Base-by-base conservation (phyloP, 352 stramenopile species). In the Phytophthora pisi region DNA sequence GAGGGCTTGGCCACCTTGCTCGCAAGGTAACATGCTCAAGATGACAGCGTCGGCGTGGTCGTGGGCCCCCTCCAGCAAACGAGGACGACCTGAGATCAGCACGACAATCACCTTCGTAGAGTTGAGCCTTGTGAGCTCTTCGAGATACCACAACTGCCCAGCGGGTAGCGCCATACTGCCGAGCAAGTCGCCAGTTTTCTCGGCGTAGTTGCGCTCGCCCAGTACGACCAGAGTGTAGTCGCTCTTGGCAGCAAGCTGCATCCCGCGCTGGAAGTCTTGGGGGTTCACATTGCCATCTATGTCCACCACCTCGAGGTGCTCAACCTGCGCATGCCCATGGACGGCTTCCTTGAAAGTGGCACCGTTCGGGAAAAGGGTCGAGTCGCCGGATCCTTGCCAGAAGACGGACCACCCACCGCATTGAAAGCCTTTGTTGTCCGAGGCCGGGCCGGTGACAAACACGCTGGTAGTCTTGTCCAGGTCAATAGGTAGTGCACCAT, bases 171-270 rank as follows among this genome's bases (percentile, higher is more conserved):
- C 70, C 28, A 90, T 70, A 64, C 56, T 75, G 13, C 78, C 70
- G 0, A 77, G 65, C 34, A 95, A 88, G 57, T 97, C 88, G 1
- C 90, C 90, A 16, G 66, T 76, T 38, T 96, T 96, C 57, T 97
- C 90, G 0, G 90, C 77, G 51, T 96, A 96, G n/a, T 82, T 88
- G 26, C 43, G 60, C 57, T 97, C 90, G 10, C 90, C 90, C 6
- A 97, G 51, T 15, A 74, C 80, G 3, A 90, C 79, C 9, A 97
- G 52, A 3, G 91, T 93, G 57, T 89, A 92, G 38, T 91, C 74
- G 15, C 85, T 89, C 30, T 74, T 75, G 1, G 68, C 59, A 24
- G 86, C 87, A n/a, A 84, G 65, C 34, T 59, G 51, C 5, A 88
- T 51, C 18, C 74, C 85, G 40, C 50, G 52, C 0, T 81, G 61